These are phyloP conservation scores for Cutaneotrichosporon cutaneum DNA, from an alignment of 1,284 basidiomycete genomes.

Conservation along the genomic window DNA sequence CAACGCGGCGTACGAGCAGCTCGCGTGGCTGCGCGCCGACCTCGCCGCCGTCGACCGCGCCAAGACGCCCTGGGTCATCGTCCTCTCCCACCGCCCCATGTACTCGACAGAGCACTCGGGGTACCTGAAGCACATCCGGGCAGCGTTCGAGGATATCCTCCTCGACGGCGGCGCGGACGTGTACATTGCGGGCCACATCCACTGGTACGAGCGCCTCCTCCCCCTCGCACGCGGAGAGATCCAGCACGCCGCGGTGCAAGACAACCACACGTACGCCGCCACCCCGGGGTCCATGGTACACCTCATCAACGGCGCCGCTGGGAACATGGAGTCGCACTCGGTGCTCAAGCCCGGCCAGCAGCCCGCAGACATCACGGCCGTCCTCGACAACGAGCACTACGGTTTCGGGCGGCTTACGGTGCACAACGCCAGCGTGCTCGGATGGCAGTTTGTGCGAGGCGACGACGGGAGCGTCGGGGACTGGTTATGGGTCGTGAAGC, in stretches of 20 bases:
- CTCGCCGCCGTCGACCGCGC: constrained; percentile 45
- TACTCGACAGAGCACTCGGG: constrained; percentile 32
- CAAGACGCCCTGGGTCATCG: constrained; percentile 51
- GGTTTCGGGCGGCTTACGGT: constrained; percentile 42
- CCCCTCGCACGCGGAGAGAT: constrained; percentile 42
- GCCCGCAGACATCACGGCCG: constrained; percentile 28
- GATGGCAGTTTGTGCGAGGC: constrained; percentile 32
- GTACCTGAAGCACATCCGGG: constrained; percentile 39
- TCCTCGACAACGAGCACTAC: constrained; percentile 37
- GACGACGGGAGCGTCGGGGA: constrained; percentile 31
- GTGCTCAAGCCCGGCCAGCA: constrained; percentile 20
- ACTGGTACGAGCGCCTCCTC: constrained; percentile 48
- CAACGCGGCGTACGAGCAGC: constrained; percentile 32
- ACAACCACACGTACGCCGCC: constrained; percentile 38
- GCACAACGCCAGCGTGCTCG: constrained; percentile 35
- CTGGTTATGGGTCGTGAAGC: constrained; percentile 28
- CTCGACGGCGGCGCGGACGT: constrained; percentile 49
- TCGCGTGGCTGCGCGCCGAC: constrained; percentile 34
- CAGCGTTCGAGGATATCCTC: constrained; percentile 47
- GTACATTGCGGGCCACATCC: constrained; percentile 47
- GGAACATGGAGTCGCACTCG: constrained; percentile 47
- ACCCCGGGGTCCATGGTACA: constrained; percentile 26
- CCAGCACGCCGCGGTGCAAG: constrained; percentile 30
- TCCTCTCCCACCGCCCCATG: constrained; percentile 42
- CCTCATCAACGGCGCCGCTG: constrained; percentile 46